Base-by-base conservation (phyloP, 2,329 filamentous ascomycete genomes). In the Leptosphaerulina australis region DNA sequence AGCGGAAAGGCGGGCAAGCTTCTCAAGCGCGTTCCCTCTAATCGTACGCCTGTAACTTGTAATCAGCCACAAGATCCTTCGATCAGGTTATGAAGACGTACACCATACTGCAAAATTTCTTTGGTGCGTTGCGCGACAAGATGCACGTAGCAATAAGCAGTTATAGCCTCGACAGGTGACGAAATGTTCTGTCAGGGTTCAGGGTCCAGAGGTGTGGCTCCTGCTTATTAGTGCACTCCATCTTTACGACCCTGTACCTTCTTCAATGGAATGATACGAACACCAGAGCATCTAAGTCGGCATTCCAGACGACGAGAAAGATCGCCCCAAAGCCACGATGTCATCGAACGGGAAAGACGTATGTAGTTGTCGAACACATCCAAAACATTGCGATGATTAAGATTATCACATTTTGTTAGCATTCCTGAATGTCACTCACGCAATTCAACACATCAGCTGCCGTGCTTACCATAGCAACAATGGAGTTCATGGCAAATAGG, bases 11-110 rank as follows among this genome's bases (percentile, higher is more conserved):
- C 67, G 64, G 24, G 78, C 79, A 50, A 81, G 74, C 68, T 77
- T 79, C 64, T 79, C 73, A 60, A 81, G 73, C 37, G 79, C 79
- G 59, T 75, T 73, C 62, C 77, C 74, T 43, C 78, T 70, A 47
- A 79, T 75, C 26, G 59, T 66, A 51, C 66, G 69, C 49, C 69
- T 71, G 24, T n/a, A 15, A 5, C 1, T 24, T 11, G 7, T n/a
- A 12, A 20, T 53, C 29, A 53, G 44, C 35, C 17, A 18, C n/a
- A 3, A 17, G n/a, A 9, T 17, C 12, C 12, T 25, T 20, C 7
- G 10, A 5, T 12, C 2, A 7, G 7, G 5, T 6, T 11, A 18
- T 3, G 7, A 4, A 38, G 5, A 44, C 44, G 11, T 47, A 53
- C 49, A 38, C 49, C 49, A 53, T 53, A 5, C 9, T 35, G 18